These are phyloP conservation scores for Ustilago cynodontis DNA, from an alignment of 1,284 basidiomycete species.

Conservation along the genomic window DNA sequence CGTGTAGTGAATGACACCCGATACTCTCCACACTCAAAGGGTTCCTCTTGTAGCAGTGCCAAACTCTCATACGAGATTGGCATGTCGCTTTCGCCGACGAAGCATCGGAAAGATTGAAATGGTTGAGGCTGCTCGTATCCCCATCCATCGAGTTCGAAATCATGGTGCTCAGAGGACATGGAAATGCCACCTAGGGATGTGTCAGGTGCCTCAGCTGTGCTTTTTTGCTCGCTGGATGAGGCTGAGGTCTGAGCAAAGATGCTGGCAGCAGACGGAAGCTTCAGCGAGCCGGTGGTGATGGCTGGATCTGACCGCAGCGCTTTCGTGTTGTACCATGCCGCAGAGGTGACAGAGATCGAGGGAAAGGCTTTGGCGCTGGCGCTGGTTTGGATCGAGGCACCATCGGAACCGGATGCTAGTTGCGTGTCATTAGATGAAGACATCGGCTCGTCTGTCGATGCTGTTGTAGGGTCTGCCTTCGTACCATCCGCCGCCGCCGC, in stretches of 20 bases:
- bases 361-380: slow-evolving; percentile 52
- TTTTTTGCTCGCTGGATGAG: too few species aligned
- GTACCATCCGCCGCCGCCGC: not conserved
- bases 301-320: slow-evolving; percentile 25
- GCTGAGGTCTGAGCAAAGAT: slow-evolving; percentile 9
- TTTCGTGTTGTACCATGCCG: slow-evolving; percentile 58
- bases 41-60: slow-evolving; percentile 13
- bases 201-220: slow-evolving; percentile 13
- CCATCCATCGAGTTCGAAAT: slow-evolving; percentile 56
- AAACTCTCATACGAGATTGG: slow-evolving; percentile 23
- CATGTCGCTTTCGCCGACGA: slow-evolving; percentile 22
- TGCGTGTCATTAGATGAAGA: slow-evolving; percentile 1
- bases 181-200: slow-evolving; percentile 24
- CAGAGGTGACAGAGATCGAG: slow-evolving; percentile 54
- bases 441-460: not conserved
- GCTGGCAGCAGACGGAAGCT: slow-evolving; percentile 20
- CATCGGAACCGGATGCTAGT: slow-evolving; percentile 10
- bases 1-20: slow-evolving; percentile 34
- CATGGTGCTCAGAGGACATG: slow-evolving; percentile 45
- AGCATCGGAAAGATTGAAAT: slow-evolving; percentile 39
- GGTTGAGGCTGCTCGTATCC: slow-evolving; percentile 37
- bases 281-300: slow-evolving; percentile 15
- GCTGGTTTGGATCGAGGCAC: slow-evolving; percentile 32
- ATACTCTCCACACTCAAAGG: slow-evolving; percentile 18
- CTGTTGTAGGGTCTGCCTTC: not conserved